These are phyloP conservation scores for Schwanniomyces polymorphus DNA, from an alignment of 805 yeast species.

Conservation along the genomic window DNA sequence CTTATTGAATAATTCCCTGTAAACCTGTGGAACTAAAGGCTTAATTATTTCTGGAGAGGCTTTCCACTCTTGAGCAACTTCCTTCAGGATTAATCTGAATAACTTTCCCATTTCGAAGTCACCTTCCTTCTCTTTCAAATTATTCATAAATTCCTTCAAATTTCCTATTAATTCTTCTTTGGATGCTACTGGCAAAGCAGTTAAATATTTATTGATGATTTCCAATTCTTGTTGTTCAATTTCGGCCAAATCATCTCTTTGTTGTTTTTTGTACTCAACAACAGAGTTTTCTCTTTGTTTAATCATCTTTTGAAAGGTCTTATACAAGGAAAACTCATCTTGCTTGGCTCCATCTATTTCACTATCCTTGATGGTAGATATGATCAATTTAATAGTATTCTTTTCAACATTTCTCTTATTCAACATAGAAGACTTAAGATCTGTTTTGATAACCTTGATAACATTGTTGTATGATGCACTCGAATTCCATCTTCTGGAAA, in stretches of 20 bases:
- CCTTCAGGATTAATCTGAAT: slow-evolving; percentile 10
- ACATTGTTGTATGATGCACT: slow-evolving; percentile 14
- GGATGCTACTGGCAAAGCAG: slow-evolving; percentile 48
- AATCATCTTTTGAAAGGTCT: slow-evolving; percentile 36
- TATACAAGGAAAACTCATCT: slow-evolving; percentile 16
- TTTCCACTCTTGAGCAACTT: slow-evolving; percentile 17
- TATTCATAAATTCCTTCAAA: slow-evolving; percentile 23
- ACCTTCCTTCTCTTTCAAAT: slow-evolving; percentile 11
- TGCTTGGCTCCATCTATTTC: slow-evolving; percentile 24
- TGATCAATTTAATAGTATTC: slow-evolving; percentile 21
- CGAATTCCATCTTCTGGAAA: slow-evolving; percentile 1
- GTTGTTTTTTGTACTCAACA: slow-evolving; percentile 43
- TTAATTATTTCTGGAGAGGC: slow-evolving; percentile 17
- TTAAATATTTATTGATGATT: slow-evolving; percentile 40
- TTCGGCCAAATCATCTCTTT: slow-evolving; percentile 54
- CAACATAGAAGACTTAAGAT: slow-evolving; percentile 25
- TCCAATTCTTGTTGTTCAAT: slow-evolving; percentile 49
- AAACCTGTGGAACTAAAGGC: slow-evolving; percentile 16
- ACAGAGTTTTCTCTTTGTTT: slow-evolving; percentile 52
- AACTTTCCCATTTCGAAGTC: slow-evolving; percentile 5
- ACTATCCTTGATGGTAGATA: slow-evolving; percentile 20
- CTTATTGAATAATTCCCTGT: slow-evolving; percentile 12
- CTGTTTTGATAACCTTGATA: slow-evolving; percentile 14
- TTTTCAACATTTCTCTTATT: slow-evolving; percentile 18
- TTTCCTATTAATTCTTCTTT: slow-evolving; percentile 37